Evolutionary conservation across 306 rosid genomes (phyloP).

Genomic region (Crotalaria pallida): DNA sequence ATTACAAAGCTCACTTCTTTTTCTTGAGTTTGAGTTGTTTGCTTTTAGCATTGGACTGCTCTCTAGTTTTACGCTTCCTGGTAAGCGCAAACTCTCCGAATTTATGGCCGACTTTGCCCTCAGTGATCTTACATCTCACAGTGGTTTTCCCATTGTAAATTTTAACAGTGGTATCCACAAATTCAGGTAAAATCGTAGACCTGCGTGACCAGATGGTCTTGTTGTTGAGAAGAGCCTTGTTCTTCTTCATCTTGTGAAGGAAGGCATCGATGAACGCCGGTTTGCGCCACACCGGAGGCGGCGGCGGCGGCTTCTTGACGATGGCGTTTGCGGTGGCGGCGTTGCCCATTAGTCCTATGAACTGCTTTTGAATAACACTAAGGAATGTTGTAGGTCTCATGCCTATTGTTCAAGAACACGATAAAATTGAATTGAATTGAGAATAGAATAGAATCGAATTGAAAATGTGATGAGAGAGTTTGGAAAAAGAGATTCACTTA

Average conservation of each 20-base stretch:
- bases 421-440: not conserved
- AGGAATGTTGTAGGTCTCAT: constrained; percentile 29
- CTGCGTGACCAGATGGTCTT: constrained; percentile 37
- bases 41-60: constrained; percentile 24
- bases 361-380: constrained; percentile 25
- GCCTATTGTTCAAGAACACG: constrained; percentile 12
- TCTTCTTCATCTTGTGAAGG: constrained; percentile 32
- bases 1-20: constrained; percentile 21
- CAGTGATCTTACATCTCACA: constrained; percentile 30
- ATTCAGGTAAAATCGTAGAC: constrained; percentile 35
- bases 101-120: constrained; percentile 39
- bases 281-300: constrained; percentile 2
- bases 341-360: constrained; percentile 18
- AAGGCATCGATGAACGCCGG: constrained; percentile 30
- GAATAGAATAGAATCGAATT: not conserved
- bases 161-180: constrained; percentile 28
- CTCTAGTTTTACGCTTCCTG: constrained; percentile 32
- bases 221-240: constrained; percentile 24
- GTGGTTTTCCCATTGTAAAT: constrained; percentile 39
- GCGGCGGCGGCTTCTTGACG: not conserved
- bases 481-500: not conserved
- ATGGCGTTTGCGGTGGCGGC: not conserved
- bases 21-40: constrained; percentile 27
- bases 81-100: constrained; percentile 41
- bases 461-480: not conserved